Evolutionary conservation across 331 rosid genomes (phyloP).

Genomic region (Dryas integrifolia): DNA sequence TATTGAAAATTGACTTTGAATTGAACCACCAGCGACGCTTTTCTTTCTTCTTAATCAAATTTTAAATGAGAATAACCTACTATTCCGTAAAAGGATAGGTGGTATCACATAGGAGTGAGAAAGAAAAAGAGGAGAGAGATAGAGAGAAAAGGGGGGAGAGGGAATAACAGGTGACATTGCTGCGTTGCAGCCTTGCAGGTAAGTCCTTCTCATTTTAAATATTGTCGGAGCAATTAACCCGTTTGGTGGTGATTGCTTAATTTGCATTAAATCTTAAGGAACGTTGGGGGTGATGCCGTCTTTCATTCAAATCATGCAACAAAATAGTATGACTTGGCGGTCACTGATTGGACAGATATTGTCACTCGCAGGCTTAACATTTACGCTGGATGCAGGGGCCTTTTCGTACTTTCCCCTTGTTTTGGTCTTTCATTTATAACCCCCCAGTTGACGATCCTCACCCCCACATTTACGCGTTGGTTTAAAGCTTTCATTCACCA

Average conservation of each 20-base stretch:
- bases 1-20: slow-evolving; percentile 15
- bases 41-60: neutral
- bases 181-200: too few species aligned
- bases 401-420: slow-evolving; percentile 25
- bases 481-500: slow-evolving; percentile 28
- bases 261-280: neutral
- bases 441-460: slow-evolving; percentile 14
- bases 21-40: slow-evolving; percentile 3
- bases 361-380: neutral
- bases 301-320: neutral
- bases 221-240: neutral
- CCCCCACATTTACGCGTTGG: slow-evolving; percentile 36
- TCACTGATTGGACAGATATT: neutral
- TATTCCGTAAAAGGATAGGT: neutral
- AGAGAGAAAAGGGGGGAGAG: too few species aligned
- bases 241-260: neutral
- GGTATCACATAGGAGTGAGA: too few species aligned
- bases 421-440: slow-evolving; percentile 26
- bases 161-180: too few species aligned
- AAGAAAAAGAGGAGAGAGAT: too few species aligned
- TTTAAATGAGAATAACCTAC: too few species aligned
- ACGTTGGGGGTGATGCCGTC: neutral
- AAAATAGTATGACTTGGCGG: slow-evolving; percentile 12
- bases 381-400: slow-evolving; percentile 24
- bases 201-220: neutral